phyloP scores from a whole-genome alignment of 2,329 filamentous ascomycete genomes.

The Penicillium janthinellum region DNA sequence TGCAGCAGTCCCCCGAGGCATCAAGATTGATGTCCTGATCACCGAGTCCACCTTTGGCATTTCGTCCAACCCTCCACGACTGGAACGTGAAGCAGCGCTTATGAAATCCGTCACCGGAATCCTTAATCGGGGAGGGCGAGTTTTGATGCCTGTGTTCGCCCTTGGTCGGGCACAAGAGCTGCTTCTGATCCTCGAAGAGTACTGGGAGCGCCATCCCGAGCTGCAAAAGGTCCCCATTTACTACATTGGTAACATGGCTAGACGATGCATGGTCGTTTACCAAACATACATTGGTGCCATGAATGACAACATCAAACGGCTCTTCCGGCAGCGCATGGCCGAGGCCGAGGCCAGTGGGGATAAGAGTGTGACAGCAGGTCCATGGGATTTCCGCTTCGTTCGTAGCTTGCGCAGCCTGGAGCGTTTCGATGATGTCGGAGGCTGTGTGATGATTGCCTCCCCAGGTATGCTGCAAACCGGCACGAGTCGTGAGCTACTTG shows the following conservation, averaged over 20 bases:
- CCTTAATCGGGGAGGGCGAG: constrained; percentile 86
- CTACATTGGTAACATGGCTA: constrained; percentile 91
- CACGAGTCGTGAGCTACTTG: constrained; percentile 86
- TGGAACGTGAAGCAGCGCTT: constrained; percentile 87
- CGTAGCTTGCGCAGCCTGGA: constrained; percentile 90
- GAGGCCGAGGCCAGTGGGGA: constrained; percentile 82
- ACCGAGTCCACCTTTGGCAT: constrained; percentile 98
- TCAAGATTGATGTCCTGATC: constrained; percentile 95
- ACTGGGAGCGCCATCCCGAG: constrained; percentile 88
- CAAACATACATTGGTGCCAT: constrained; percentile 97
- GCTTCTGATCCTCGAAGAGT: constrained; percentile 92
- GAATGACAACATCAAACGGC: constrained; percentile 97
- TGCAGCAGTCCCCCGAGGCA: constrained; percentile 80
- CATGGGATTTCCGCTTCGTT: constrained; percentile 97
- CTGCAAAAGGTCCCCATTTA: constrained; percentile 93
- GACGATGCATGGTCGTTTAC: constrained; percentile 98
- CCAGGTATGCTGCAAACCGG: constrained; percentile 99
- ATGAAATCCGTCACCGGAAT: constrained; percentile 95
- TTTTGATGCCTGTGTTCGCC: constrained; percentile 93
- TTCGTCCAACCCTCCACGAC: constrained; percentile 84
- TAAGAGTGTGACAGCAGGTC: constrained; percentile 68
- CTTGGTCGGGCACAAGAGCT: constrained; percentile 92
- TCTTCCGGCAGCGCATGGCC: constrained; percentile 91
- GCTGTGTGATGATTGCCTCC: constrained; percentile 95
- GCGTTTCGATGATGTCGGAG: constrained; percentile 91